phyloP scores from a whole-genome alignment of 2,329 filamentous ascomycete species.

The Diaporthe australafricana region DNA sequence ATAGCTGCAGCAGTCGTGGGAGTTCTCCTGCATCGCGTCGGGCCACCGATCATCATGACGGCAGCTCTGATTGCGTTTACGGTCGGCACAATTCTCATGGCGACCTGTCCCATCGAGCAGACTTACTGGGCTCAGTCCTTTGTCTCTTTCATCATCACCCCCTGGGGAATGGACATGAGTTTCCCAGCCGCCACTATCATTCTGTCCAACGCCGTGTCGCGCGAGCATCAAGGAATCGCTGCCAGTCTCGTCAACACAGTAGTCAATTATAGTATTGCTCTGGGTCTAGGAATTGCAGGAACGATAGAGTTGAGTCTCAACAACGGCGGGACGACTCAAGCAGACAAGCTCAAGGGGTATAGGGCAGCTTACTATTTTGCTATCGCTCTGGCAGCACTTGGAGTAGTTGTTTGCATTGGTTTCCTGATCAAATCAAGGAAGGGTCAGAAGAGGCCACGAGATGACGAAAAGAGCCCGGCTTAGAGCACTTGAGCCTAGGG shows the following conservation, averaged over 20 bases:
- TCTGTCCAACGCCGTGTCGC: conserved; percentile 53
- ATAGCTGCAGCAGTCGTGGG: conserved; percentile 47
- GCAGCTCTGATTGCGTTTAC: conserved; percentile 40
- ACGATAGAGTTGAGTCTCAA: conserved; percentile 60
- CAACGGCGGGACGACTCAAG: conserved; percentile 37
- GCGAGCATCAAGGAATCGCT: conserved; percentile 44
- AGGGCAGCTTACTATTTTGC: conserved; percentile 38
- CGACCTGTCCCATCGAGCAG: conserved; percentile 54
- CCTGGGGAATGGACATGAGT: conserved; percentile 65
- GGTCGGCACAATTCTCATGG: conserved; percentile 42
- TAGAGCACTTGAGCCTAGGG: not conserved
- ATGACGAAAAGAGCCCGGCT: not conserved
- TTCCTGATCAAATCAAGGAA: conserved; percentile 33
- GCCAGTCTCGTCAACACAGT: conserved; percentile 63
- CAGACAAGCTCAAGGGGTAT: conserved; percentile 36
- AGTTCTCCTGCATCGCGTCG: conserved; percentile 47
- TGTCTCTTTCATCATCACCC: conserved; percentile 57
- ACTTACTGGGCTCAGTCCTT: conserved; percentile 67
- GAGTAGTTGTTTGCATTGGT: conserved; percentile 33
- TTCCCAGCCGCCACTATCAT: conserved; percentile 64
- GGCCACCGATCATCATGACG: conserved; percentile 42
- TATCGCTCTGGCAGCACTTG: conserved; percentile 38
- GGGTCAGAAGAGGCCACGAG: not conserved
- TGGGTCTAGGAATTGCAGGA: conserved; percentile 65
- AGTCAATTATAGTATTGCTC: conserved; percentile 67